phyloP scores from a whole-genome alignment of 495 filamentous ascomycete genomes.

The Sordaria brevicollis region DNA sequence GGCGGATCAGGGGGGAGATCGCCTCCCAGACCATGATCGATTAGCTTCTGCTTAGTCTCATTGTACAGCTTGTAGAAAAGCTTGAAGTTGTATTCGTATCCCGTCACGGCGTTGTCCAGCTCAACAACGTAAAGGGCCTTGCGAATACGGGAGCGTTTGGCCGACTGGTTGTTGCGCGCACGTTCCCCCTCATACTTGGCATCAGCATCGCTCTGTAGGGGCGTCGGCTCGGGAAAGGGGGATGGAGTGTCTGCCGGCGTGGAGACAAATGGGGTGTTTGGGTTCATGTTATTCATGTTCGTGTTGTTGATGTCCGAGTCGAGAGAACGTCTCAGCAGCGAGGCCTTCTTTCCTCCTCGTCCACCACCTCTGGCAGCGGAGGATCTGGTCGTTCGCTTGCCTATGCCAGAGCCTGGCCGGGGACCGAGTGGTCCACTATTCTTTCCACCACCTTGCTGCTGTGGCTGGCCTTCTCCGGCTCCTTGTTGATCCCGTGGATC shows the following conservation, averaged over 20 bases:
- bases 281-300: background rate
- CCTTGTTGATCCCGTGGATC: background rate
- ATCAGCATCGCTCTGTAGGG: background rate
- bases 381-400: background rate
- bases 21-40: background rate
- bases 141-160: background rate
- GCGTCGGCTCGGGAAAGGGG: background rate
- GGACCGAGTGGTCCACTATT: background rate
- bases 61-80: background rate
- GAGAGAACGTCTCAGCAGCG: background rate
- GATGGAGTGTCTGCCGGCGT: background rate
- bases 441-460: background rate
- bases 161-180: constrained; percentile 2
- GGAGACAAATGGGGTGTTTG: background rate
- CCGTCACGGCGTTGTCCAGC: constrained; percentile 2
- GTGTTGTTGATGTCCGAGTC: too few species aligned
- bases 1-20: background rate
- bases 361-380: background rate
- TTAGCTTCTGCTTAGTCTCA: background rate
- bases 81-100: background rate
- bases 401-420: background rate
- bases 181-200: background rate
- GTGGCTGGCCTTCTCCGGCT: background rate
- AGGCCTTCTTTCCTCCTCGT: background rate
- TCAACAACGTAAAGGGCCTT: constrained; percentile 2